Evolutionary conservation across 495 filamentous ascomycete species (phyloP).

Genomic region (Zalerion maritima): DNA sequence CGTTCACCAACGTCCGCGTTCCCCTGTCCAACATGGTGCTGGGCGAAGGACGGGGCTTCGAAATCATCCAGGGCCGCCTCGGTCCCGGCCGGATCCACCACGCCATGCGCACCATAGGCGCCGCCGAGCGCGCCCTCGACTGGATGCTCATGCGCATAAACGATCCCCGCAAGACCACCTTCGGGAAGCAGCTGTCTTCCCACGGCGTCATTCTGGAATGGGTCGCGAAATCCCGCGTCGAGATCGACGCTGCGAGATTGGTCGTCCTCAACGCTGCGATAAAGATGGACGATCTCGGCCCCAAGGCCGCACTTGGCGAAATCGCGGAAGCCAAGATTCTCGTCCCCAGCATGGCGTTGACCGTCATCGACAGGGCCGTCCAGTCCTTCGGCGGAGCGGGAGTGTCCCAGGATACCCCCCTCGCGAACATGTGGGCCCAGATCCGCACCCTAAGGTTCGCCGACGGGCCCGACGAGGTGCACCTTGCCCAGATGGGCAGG

Average conservation of each 20-base stretch:
- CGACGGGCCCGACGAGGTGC: constrained; percentile 88
- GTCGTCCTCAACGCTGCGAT: constrained; percentile 81
- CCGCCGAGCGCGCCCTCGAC: constrained; percentile 69
- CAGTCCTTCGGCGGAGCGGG: constrained; percentile 78
- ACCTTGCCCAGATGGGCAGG: constrained; percentile 77
- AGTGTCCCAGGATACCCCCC: constrained; percentile 79
- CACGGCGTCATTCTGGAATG: constrained; percentile 90
- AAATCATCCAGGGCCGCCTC: constrained; percentile 88
- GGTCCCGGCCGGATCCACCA: constrained; percentile 90
- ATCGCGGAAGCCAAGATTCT: constrained; percentile 82
- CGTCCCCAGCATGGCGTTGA: constrained; percentile 59
- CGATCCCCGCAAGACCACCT: constrained; percentile 72
- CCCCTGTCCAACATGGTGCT: constrained; percentile 66
- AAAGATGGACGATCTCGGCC: constrained; percentile 71
- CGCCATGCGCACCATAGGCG: constrained; percentile 81
- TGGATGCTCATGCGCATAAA: constrained; percentile 86
- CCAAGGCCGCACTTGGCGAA: constrained; percentile 66
- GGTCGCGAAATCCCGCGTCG: constrained; percentile 78
- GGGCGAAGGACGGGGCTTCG: constrained; percentile 84
- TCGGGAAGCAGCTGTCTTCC: constrained; percentile 61
- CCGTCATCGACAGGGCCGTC: constrained; percentile 75
- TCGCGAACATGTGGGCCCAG: constrained; percentile 75
- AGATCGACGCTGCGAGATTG: constrained; percentile 77
- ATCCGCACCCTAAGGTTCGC: constrained; percentile 73
- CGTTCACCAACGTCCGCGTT: constrained; percentile 72